These are phyloP conservation scores for Suhomyces chickasaworum DNA, from an alignment of 1,139 yeast genomes.

Conservation along the genomic window DNA sequence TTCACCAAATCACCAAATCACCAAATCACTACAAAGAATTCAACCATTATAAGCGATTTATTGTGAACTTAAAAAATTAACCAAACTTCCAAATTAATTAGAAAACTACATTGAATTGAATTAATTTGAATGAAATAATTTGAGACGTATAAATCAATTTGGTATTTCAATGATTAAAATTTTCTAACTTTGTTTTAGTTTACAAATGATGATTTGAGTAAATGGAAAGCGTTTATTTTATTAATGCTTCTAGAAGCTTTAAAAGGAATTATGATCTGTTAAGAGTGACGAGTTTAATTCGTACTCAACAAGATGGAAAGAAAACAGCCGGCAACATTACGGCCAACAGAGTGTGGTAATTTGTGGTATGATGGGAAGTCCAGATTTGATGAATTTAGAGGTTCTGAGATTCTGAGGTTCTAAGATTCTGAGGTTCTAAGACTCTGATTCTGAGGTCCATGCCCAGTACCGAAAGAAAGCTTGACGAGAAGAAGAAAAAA, in stretches of 20 bases:
- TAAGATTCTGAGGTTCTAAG: too few species aligned
- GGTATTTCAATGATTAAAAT: too few species aligned
- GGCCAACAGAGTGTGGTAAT: background rate
- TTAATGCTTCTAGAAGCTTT: background rate
- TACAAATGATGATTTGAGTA: background rate
- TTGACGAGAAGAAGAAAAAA: background rate
- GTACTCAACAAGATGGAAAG: background rate
- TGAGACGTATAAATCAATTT: too few species aligned
- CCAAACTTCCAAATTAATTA: too few species aligned
- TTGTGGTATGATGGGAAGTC: background rate
- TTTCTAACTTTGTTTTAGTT: background rate
- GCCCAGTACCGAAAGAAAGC: conserved; percentile 1
- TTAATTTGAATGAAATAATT: too few species aligned
- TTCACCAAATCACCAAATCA: too few species aligned
- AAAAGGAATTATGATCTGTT: background rate
- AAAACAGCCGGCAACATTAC: background rate
- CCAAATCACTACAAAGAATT: background rate
- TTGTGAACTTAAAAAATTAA: too few species aligned
- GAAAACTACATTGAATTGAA: too few species aligned
- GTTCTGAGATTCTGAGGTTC: too few species aligned
- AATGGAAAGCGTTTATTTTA: background rate
- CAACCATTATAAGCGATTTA: too few species aligned
- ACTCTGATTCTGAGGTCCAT: too few species aligned
- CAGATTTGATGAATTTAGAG: too few species aligned
- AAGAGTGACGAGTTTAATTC: background rate